These are phyloP conservation scores for Hymenoscyphus scutula DNA, from an alignment of 2,329 filamentous ascomycete species.

Conservation along the genomic window DNA sequence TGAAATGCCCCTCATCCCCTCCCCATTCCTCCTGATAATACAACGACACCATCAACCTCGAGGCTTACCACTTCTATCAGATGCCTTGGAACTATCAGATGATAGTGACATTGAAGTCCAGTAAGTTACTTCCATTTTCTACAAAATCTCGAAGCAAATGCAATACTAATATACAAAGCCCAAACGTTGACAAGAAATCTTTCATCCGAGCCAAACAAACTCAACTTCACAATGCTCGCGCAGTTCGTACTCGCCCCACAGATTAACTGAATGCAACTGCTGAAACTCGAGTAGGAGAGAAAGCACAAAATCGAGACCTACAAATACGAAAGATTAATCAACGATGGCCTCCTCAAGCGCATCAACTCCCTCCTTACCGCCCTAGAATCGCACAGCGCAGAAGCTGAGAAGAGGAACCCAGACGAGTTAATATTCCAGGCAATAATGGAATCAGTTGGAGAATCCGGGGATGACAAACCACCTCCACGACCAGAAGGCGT, in stretches of 20 bases:
- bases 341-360: slow-evolving; percentile 82
- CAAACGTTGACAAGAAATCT: slow-evolving; percentile 96
- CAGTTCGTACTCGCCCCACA: neutral
- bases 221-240: slow-evolving; percentile 59
- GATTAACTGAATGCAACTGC: slow-evolving; percentile 72
- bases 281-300: slow-evolving; percentile 53
- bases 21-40: neutral
- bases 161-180: slow-evolving; percentile 37
- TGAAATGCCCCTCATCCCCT: neutral
- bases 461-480: slow-evolving; percentile 71
- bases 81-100: slow-evolving; percentile 93
- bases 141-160: neutral
- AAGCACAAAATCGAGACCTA: slow-evolving; percentile 86
- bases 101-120: slow-evolving; percentile 98
- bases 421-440: slow-evolving; percentile 86
- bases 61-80: slow-evolving; percentile 47
- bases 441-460: slow-evolving; percentile 76
- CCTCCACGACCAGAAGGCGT: slow-evolving; percentile 75
- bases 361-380: slow-evolving; percentile 76
- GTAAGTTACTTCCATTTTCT: slow-evolving; percentile 17
- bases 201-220: slow-evolving; percentile 98
- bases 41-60: slow-evolving; percentile 29
- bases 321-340: slow-evolving; percentile 90
- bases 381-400: slow-evolving; percentile 69
- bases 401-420: slow-evolving; percentile 62